phyloP scores from a whole-genome alignment of 2,329 filamentous ascomycete genomes.

The Gaeumannomyces tritici region DNA sequence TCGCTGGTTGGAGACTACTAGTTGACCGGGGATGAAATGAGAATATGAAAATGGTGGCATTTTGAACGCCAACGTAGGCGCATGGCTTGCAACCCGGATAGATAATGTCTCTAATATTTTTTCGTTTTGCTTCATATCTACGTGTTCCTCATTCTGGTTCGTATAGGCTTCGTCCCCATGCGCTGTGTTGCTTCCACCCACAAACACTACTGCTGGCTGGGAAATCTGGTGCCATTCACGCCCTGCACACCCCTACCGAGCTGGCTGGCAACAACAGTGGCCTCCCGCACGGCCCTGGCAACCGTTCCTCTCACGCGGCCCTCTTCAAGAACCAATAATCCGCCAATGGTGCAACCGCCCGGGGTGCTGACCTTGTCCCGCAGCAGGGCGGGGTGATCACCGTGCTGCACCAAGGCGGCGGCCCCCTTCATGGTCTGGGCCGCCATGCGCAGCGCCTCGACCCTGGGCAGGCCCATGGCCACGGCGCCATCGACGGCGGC shows the following conservation, averaged over 20 bases:
- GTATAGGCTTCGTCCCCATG: not conserved
- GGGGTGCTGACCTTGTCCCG: conserved; percentile 70
- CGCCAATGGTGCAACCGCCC: conserved; percentile 69
- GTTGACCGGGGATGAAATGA: not conserved
- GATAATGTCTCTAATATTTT: not conserved
- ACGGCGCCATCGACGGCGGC: conserved; percentile 69
- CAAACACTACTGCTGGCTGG: conserved; percentile 29
- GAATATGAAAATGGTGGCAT: not conserved
- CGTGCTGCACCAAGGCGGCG: conserved; percentile 56
- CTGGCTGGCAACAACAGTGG: conserved; percentile 59
- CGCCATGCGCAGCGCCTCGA: conserved; percentile 67
- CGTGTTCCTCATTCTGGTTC: no score
- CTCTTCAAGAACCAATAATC: conserved; percentile 65
- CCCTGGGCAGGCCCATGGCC: conserved; percentile 65
- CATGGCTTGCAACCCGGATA: not conserved
- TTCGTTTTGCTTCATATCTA: not conserved
- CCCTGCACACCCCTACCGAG: conserved; percentile 45
- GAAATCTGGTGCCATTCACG: conserved; percentile 35
- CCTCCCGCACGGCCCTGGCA: conserved; percentile 59
- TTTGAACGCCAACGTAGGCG: not conserved
- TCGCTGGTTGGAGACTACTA: not conserved
- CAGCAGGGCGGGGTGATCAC: conserved; percentile 66
- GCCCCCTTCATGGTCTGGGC: conserved; percentile 71
- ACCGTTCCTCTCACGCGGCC: conserved; percentile 58
- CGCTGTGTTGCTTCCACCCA: not conserved